phyloP scores from a whole-genome alignment of 106 monocot genomes.

The Acorus calamus region DNA sequence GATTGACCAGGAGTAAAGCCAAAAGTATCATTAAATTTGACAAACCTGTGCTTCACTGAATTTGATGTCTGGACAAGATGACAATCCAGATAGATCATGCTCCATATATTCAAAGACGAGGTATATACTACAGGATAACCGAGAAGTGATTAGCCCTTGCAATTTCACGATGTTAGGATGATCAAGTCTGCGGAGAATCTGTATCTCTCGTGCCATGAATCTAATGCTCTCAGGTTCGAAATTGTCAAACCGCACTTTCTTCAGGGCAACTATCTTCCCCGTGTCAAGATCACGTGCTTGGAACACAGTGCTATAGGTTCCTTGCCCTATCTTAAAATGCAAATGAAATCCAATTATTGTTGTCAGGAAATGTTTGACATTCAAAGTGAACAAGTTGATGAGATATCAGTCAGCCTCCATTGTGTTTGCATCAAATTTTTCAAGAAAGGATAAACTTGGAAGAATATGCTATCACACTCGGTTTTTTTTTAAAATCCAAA shows the following conservation, averaged over 20 bases:
- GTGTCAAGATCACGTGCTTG: constrained; percentile 68
- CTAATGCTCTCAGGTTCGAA: constrained; percentile 80
- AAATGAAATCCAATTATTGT: constrained; percentile 8
- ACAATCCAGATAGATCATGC: constrained; percentile 84
- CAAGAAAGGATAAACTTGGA: too few species aligned
- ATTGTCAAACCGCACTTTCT: constrained; percentile 90
- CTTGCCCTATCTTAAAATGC: constrained; percentile 71
- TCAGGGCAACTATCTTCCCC: constrained; percentile 71
- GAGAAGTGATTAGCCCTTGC: constrained; percentile 69
- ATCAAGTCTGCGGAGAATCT: constrained; percentile 74
- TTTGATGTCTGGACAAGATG: constrained; percentile 50
- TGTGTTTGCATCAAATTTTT: too few species aligned
- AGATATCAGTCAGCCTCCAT: not conserved
- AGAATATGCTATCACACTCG: too few species aligned
- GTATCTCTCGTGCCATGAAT: constrained; percentile 88
- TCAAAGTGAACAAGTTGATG: not conserved
- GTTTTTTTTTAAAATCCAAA: too few species aligned
- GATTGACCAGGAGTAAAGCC: not conserved
- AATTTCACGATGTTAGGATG: constrained; percentile 77
- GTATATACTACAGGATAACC: constrained; percentile 55
- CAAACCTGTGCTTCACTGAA: constrained; percentile 75
- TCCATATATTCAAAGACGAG: constrained; percentile 95
- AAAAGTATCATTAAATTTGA: not conserved
- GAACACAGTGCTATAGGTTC: constrained; percentile 91
- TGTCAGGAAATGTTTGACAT: not conserved